Base-by-base conservation (phyloP, 2,329 filamentous ascomycete genomes). In the Cladosporium sp. region DNA sequence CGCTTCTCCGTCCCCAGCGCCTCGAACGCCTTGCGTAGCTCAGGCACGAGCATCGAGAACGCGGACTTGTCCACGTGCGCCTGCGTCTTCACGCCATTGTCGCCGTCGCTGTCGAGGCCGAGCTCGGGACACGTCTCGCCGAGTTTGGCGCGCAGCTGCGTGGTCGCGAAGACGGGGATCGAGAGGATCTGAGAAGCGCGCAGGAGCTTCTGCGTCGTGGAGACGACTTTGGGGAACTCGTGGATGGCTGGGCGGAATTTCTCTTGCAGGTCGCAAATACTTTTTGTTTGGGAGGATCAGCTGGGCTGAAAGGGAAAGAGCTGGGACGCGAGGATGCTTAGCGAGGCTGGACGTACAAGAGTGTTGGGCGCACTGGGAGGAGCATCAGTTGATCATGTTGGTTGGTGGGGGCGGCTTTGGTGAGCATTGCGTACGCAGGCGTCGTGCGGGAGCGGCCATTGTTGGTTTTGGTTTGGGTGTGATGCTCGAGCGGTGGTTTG, bases 241-340 rank as follows among this genome's bases (percentile, higher is more conserved):
- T 90, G 87, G 73, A 98, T 97, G 65, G 89, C 90, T 10, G 84
- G 83, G 68, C 92, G 87, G 80, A 98, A 98, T 78, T 93, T 96
- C 72, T 97, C 94, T 81, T 98, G 94, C 69, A 98, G 84, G 76
- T 98, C 94, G 81, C 94, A 98, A 76, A 98, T 87, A 74, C 93
- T 97, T 68, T 52, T 36, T 36, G 32, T 51, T 18, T 11, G 47
- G 18, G 26, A 26, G 44, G n/a, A 47, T 59, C 38, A 59, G 57
- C 36, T 52, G 10, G 18, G 26, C 14, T 58, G 18, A 26, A 18
- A 2, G 5, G 1, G 28, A 10, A 49, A 51, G 18, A 61, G 28
- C 1, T 49, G 41, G 38, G 52, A 61, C 2, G 55, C 21, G 28
- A 32, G 10, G 28, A 28, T 21, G 49, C 6, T 44, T 6, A 34